Evolutionary conservation across 2,329 filamentous ascomycete species (phyloP).

Genomic region (Nigrospora sphaerica): DNA sequence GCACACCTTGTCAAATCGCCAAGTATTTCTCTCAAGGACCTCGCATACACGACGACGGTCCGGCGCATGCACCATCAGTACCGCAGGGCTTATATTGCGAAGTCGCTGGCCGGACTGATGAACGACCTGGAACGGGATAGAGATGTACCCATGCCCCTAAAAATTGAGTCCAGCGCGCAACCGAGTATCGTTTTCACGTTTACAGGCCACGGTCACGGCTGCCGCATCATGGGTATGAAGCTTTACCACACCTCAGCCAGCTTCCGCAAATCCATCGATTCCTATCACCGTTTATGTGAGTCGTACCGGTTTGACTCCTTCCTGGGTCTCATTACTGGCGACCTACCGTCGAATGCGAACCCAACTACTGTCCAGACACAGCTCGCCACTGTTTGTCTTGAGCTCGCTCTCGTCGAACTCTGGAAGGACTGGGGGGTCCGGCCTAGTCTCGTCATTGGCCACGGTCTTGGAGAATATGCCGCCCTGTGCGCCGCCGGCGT

Average conservation of each 20-base stretch:
- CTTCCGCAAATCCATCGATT: not conserved
- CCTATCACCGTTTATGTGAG: not conserved
- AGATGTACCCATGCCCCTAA: too few relatives aligned
- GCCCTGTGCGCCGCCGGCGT: not conserved
- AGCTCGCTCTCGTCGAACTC: not conserved
- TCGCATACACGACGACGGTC: not conserved
- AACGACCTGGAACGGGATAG: too few relatives aligned
- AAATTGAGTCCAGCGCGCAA: too few relatives aligned
- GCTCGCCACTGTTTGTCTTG: not conserved
- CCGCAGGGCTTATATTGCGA: too few relatives aligned
- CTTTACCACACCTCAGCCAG: not conserved
- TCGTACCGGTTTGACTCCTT: not conserved
- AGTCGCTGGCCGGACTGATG: too few relatives aligned
- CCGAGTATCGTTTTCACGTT: not conserved
- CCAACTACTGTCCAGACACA: not conserved
- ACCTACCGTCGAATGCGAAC: not conserved
- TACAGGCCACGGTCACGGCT: not conserved
- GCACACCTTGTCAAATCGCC: not conserved
- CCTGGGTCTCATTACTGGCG: not conserved
- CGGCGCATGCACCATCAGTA: not conserved
- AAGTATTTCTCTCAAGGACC: not conserved
- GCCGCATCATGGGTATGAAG: not conserved
- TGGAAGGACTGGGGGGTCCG: not conserved
- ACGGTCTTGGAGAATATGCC: not conserved
- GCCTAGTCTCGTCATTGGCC: not conserved